These are phyloP conservation scores for Rauvolfia tetraphylla DNA, from an alignment of 257 asterid genomes.

Conservation along the genomic window DNA sequence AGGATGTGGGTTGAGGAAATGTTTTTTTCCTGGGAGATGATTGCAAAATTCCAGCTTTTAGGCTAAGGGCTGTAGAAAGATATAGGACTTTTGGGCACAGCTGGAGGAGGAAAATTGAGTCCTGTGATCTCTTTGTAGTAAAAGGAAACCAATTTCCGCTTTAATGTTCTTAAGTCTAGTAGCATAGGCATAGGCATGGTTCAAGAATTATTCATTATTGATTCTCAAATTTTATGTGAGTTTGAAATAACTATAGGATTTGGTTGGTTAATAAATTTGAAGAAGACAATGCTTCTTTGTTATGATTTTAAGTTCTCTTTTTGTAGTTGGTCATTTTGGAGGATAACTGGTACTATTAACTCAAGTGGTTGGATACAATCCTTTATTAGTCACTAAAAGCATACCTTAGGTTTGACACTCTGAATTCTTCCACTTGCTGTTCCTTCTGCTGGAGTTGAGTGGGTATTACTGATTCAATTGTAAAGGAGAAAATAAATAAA, in stretches of 20 bases:
- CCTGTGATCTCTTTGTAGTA: not conserved
- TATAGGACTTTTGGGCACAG: not conserved
- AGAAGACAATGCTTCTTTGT: not conserved
- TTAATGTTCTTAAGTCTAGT: not conserved
- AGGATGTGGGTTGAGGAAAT: no score
- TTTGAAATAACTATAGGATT: not conserved
- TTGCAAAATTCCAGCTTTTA: not conserved
- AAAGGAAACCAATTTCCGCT: not conserved
- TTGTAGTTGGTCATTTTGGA: no score
- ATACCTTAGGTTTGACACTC: not conserved
- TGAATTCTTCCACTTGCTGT: not conserved
- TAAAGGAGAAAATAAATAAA: not conserved
- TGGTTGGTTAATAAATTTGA: no score
- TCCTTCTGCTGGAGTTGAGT: no score
- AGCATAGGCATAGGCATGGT: not conserved
- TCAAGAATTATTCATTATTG: not conserved
- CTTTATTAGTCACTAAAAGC: not conserved
- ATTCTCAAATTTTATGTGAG: not conserved
- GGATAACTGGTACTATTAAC: not conserved
- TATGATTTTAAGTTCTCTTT: not conserved
- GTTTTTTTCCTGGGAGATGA: not conserved
- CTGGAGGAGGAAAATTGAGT: not conserved
- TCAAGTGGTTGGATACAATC: not conserved
- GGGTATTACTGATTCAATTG: not conserved
- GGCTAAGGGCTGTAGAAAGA: not conserved